A percentile compares a stretch with the other conserved stretches of the same genome.
Conservation (phyloP, 257 asterid species). For the Fraxinus cuspidata region DNA sequence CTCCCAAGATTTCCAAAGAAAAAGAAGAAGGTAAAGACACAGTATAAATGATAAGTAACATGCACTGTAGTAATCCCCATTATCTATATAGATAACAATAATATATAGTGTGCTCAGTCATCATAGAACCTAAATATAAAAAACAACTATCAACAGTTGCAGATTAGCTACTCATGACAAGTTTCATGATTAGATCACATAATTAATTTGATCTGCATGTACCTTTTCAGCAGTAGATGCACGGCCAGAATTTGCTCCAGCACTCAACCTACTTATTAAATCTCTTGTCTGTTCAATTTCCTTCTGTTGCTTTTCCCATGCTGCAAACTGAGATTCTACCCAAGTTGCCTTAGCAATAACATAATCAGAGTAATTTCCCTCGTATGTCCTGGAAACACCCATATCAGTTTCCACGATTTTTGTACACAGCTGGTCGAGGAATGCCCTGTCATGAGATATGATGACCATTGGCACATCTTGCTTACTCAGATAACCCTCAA, state of each 20-base stretch:
- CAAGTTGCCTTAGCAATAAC: constrained; percentile 71
- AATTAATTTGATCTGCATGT: background rate
- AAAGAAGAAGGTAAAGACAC: background rate
- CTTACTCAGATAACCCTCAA: constrained; percentile 86
- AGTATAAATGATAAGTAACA: background rate
- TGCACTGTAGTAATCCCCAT: background rate
- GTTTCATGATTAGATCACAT: background rate
- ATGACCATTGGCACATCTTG: constrained; percentile 99
- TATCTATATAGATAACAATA: background rate
- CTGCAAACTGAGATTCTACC: constrained; percentile 83
- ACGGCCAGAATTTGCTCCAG: constrained; percentile 97
- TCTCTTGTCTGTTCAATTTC: constrained; percentile 84
- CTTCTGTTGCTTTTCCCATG: constrained; percentile 98
- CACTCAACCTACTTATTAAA: constrained; percentile 78
- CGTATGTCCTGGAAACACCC: constrained; percentile 90
- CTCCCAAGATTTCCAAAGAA: constrained; percentile 21
- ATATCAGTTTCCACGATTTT: constrained; percentile 96
- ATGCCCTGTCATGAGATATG: constrained; percentile 97
- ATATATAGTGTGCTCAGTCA: background rate
- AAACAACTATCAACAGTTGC: background rate
- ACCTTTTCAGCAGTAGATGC: constrained; percentile 99
- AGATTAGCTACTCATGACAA: background rate
- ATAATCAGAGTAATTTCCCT: constrained; percentile 84
- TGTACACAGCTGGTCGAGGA: constrained; percentile 92
- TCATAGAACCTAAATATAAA: background rate